phyloP scores from a whole-genome alignment of 1,284 basidiomycete genomes.

The Pisolithus thermaeus region DNA sequence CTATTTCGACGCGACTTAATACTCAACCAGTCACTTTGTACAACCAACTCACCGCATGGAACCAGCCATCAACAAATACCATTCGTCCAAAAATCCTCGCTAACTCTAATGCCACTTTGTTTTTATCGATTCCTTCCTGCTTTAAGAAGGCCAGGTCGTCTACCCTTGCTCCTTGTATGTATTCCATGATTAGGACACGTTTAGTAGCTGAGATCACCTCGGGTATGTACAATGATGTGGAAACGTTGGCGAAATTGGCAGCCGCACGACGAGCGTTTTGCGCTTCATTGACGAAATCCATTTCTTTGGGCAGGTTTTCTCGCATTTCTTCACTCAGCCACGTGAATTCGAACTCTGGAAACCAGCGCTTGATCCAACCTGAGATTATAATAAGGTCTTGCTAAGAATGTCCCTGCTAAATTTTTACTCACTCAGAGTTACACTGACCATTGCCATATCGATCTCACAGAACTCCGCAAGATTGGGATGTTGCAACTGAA shows the following conservation, averaged over 20 bases:
- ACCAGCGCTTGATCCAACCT: slow-evolving; percentile 87
- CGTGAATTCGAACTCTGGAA: slow-evolving; percentile 88
- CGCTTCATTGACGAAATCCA: slow-evolving; percentile 93
- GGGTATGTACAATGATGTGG: slow-evolving; percentile 88
- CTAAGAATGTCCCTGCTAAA: slow-evolving; percentile 4
- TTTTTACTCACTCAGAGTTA: slow-evolving; percentile 51
- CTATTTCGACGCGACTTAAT: slow-evolving; percentile 29
- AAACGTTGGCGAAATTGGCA: slow-evolving; percentile 68
- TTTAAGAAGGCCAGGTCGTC: slow-evolving; percentile 88
- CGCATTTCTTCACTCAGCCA: slow-evolving; percentile 95
- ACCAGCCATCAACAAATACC: slow-evolving; percentile 95
- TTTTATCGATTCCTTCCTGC: slow-evolving; percentile 84
- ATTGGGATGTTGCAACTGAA: slow-evolving; percentile 87
- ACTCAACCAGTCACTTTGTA: not conserved
- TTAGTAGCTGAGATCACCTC: slow-evolving; percentile 80
- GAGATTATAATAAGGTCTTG: not conserved
- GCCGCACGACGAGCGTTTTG: slow-evolving; percentile 72
- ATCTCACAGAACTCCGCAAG: slow-evolving; percentile 88
- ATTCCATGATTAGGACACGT: slow-evolving; percentile 94
- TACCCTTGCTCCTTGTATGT: slow-evolving; percentile 81
- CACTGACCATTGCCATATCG: slow-evolving; percentile 84
- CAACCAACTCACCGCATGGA: slow-evolving; percentile 61
- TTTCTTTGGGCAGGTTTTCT: slow-evolving; percentile 89
- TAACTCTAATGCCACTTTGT: slow-evolving; percentile 89
- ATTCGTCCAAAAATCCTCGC: slow-evolving; percentile 88